Percentiles rank a stretch among this genome's conserved stretches.
These are phyloP conservation scores for Myrica gale DNA, from an alignment of 306 rosid genomes.

Conservation along the genomic window DNA sequence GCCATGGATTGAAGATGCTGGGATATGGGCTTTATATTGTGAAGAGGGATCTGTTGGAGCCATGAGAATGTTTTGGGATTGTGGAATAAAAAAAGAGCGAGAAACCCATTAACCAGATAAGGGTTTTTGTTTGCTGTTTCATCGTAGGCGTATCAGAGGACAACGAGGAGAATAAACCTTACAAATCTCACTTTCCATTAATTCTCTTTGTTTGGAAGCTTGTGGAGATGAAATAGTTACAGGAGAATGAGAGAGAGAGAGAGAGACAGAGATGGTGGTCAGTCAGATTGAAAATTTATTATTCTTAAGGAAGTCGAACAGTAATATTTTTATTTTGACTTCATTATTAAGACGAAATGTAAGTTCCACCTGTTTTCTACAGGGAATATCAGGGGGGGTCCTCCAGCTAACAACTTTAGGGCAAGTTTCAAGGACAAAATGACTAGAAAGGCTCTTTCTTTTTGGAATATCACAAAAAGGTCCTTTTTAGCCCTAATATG, in stretches of 20 bases:
- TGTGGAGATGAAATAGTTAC: slow-evolving; percentile 63
- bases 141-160: slow-evolving; percentile 25
- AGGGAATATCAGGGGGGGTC: slow-evolving; percentile 23
- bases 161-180: slow-evolving; percentile 40
- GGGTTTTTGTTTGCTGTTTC: slow-evolving; percentile 32
- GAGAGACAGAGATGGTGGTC: slow-evolving; percentile 59
- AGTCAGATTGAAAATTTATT: slow-evolving; percentile 39
- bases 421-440: slow-evolving; percentile 48
- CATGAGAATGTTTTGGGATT: slow-evolving; percentile 33
- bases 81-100: slow-evolving; percentile 19
- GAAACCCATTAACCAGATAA: slow-evolving; percentile 56
- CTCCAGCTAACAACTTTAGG: slow-evolving; percentile 48
- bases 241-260: slow-evolving; percentile 22
- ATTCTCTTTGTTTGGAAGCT: slow-evolving; percentile 91
- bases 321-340: slow-evolving; percentile 29
- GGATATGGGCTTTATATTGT: slow-evolving; percentile 26
- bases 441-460: slow-evolving; percentile 58
- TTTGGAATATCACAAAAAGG: slow-evolving; percentile 57
- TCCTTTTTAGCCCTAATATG: slow-evolving; percentile 31
- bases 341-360: slow-evolving; percentile 31
- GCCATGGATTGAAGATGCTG: slow-evolving; percentile 45
- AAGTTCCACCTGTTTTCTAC: slow-evolving; percentile 32
- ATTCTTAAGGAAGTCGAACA: slow-evolving; percentile 31
- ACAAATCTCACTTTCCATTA: slow-evolving; percentile 87
- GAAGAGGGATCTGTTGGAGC: slow-evolving; percentile 33